Evolutionary conservation across 129 eudicot genomes (phyloP), one percentile per base, ranked within the genome.

Genomic region (Flaveria linearis): DNA sequence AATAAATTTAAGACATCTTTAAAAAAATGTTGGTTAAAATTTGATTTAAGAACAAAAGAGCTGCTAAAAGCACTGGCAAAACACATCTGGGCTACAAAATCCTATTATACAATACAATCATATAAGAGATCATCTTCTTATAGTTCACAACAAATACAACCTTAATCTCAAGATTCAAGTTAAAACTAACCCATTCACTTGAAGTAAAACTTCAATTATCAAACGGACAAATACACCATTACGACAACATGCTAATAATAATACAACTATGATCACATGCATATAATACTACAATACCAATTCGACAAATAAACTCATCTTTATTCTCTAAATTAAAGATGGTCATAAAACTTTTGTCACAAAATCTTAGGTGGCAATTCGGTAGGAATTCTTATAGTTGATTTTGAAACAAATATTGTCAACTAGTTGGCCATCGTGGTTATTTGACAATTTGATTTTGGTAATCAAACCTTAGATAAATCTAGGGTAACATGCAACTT

Each of bases 71-170:
- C 41, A 63, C 33, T 0, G 69, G n/a, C 43, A 63, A 63, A 63
- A 63, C 69, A 63, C 20, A 62, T 60, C 2, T 25, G 67, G 39
- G 67, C 67, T 60, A 60, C 10, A 62, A 62, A 28, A 36, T 62
- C 28, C 45, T 28, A 62, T 62, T 28, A 62, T 30, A 28, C 22
- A 60, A 25, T 3, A 60, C 36, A 61, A 26, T 61, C 42, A 25
- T 61, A 62, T 28, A 60, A 60, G 66, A 9, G 0, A 60, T 61
- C 58, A 60, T 61, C 58, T 52, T 52, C 18, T 3, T 4, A 7
- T 51, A 30, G 18, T 51, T 14, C 16, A 51, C 57, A 15, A 4
- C 22, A 51, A 3, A 51, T 7, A 23, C 17, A 60, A 10, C 26
- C 39, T 60, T n/a, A 62, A 28, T 62, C 68, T 62, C 68, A 62